A percentile compares a stretch with the other conserved stretches of the same genome.
Evolutionary conservation across 2,329 filamentous ascomycete species (phyloP).

Genomic region (Monosporascus ibericus): DNA sequence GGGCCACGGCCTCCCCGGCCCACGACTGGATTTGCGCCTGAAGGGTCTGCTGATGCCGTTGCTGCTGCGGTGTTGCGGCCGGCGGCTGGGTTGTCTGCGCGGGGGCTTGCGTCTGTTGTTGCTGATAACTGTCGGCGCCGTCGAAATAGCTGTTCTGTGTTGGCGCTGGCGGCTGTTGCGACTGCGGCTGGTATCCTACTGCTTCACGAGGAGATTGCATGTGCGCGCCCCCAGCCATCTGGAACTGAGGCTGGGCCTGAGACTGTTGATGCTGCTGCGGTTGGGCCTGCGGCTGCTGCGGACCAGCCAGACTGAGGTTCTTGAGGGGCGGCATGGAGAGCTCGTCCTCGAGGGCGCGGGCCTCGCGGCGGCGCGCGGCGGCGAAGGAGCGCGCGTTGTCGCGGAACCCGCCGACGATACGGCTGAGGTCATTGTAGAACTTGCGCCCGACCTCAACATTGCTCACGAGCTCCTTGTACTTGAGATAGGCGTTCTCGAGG

Average conservation of each 20-base stretch:
- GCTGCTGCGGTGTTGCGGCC: constrained; percentile 22
- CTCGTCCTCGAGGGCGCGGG: constrained; percentile 52
- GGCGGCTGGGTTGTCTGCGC: constrained; percentile 1
- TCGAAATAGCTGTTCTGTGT: constrained; percentile 26
- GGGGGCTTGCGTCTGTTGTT: constrained; percentile 18
- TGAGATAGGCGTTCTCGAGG: constrained; percentile 86
- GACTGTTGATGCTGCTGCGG: constrained; percentile 1
- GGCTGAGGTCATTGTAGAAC: constrained; percentile 94
- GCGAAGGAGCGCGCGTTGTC: constrained; percentile 73
- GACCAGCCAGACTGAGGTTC: constrained; percentile 18
- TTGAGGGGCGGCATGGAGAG: constrained; percentile 25
- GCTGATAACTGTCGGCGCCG: constrained; percentile 9
- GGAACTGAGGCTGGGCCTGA: not conserved
- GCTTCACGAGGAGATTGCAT: not conserved
- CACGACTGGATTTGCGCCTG: constrained; percentile 53
- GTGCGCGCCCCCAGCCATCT: not conserved
- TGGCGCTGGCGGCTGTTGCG: constrained; percentile 26
- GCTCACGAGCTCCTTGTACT: constrained; percentile 91
- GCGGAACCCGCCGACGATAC: constrained; percentile 75
- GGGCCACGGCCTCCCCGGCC: constrained; percentile 42
- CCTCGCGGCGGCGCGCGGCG: constrained; percentile 74
- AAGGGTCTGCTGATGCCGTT: constrained; percentile 6
- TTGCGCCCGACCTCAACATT: constrained; percentile 88
- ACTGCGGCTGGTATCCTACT: constrained; percentile 11
- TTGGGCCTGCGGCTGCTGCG: constrained; percentile 2